phyloP scores from a whole-genome alignment of 164 flowering plant genomes.

The Houttuynia cordata region DNA sequence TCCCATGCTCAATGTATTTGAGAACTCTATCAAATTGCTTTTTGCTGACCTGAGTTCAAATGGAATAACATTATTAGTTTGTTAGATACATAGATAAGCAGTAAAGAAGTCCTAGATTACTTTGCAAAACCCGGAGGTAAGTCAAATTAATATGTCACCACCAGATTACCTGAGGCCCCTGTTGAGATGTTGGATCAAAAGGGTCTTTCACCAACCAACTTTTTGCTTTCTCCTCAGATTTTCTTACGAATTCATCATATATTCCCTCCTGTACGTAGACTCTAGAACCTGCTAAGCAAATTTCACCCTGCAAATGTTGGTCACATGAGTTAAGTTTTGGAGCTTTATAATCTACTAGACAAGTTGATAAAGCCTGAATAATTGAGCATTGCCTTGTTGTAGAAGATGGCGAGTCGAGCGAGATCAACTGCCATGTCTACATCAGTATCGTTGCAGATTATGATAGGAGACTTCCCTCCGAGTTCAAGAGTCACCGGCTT shows the following conservation, averaged over 20 bases:
- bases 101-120: no score
- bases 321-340: no score
- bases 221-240: constrained; percentile 39
- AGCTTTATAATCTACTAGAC: not conserved
- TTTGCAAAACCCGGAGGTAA: not conserved
- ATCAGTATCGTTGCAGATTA: constrained; percentile 80
- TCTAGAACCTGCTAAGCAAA: constrained; percentile 70
- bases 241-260: constrained; percentile 52
- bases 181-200: constrained; percentile 48
- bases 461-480: constrained; percentile 86
- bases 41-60: constrained; percentile 27
- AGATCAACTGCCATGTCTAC: constrained; percentile 48
- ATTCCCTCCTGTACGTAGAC: constrained; percentile 79
- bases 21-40: constrained; percentile 38
- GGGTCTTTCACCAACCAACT: constrained; percentile 76
- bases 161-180: constrained; percentile 62
- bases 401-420: constrained; percentile 36
- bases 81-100: no score
- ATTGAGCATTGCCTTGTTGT: constrained; percentile 39
- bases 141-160: not conserved
- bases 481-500: constrained; percentile 61
- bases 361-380: not conserved
- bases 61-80: not conserved
- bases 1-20: constrained; percentile 47
- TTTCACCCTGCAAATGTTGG: constrained; percentile 51